Evolutionary conservation across 805 yeast genomes (phyloP), one percentile per base, ranked within the genome.

Genomic region (Metschnikowia reukaufii): DNA sequence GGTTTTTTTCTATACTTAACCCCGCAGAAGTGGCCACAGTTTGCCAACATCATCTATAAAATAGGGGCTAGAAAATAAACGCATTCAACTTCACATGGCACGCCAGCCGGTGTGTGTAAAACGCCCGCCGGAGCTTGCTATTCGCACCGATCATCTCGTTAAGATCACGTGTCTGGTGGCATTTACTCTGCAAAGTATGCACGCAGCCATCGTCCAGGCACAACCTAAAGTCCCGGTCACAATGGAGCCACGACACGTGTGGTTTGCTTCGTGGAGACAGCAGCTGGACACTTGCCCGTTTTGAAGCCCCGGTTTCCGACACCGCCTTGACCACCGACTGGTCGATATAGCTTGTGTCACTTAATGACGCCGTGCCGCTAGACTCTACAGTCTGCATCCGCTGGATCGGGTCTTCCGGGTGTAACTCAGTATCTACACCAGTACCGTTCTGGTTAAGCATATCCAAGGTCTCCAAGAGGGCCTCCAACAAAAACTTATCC

Each of bases 241-340:
- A 51, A 34, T 49, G 47, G 7, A 55, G 50, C 59, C 59, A 55
- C 31, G 50, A 47, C 4, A 47, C 36, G 13, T 47, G 45, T 13
- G 31, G 29, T 13, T 25, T 25, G 8, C 12, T 25, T n/a, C n/a
- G n/a, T n/a, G n/a, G n/a, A n/a, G n/a, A n/a, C n/a, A n/a, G n/a
- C n/a, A n/a, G n/a, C n/a, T n/a, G n/a, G n/a, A n/a, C n/a, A n/a
- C 29, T 17, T 35, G 37, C 23, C 4, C 20, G 41, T 19, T n/a
- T n/a, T 39, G n/a, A 32, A 19, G 10, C 29, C 20, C 4, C 12
- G 8, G 13, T 18, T 17, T 9, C 29, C 9, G 27, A 23, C 6
- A 7, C 9, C 9, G 27, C 6, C 9, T 23, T 23, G 9, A 6
- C 27, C 27, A 9, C 9, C 9, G 9, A 7, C 9, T 23, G 9